These are phyloP conservation scores for Colletotrichum scovillei DNA, from an alignment of 2,329 filamentous ascomycete genomes.

Conservation along the genomic window DNA sequence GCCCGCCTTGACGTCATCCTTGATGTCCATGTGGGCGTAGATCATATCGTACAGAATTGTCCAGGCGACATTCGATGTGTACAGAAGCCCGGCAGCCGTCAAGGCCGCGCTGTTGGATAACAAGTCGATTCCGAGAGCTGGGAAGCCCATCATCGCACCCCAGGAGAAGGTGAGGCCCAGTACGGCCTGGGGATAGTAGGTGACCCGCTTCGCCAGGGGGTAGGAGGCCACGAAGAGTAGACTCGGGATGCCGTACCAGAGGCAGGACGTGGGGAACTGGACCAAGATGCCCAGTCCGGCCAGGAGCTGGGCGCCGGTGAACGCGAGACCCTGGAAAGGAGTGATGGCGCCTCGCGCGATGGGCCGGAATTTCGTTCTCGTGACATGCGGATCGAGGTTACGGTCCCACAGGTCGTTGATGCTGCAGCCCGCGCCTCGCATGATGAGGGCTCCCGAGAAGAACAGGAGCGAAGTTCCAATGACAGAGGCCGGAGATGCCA, in stretches of 20 bases:
- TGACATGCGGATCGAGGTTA: slow-evolving; percentile 84
- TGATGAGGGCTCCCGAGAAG: slow-evolving; percentile 80
- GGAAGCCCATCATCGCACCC: slow-evolving; percentile 90
- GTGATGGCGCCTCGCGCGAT: slow-evolving; percentile 83
- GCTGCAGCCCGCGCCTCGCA: slow-evolving; percentile 88
- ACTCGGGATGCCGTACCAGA: slow-evolving; percentile 82
- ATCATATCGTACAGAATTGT: slow-evolving; percentile 93
- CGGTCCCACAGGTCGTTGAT: slow-evolving; percentile 94
- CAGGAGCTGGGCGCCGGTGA: slow-evolving; percentile 79
- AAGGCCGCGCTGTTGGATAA: slow-evolving; percentile 71
- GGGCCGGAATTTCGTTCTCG: slow-evolving; percentile 80
- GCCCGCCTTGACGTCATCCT: slow-evolving; percentile 85
- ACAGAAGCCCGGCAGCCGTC: slow-evolving; percentile 75
- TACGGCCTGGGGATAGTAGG: slow-evolving; percentile 87
- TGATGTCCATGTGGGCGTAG: slow-evolving; percentile 92
- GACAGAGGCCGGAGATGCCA: slow-evolving; percentile 70
- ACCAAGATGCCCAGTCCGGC: slow-evolving; percentile 79
- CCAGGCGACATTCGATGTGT: slow-evolving; percentile 85
- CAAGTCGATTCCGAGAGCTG: slow-evolving; percentile 83
- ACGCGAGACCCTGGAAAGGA: slow-evolving; percentile 77
- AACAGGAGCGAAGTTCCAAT: slow-evolving; percentile 76
- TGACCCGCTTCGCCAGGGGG: slow-evolving; percentile 86
- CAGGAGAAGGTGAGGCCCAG: slow-evolving; percentile 89
- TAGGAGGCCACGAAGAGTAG: slow-evolving; percentile 80
- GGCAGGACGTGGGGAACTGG: slow-evolving; percentile 79